These are phyloP conservation scores for Trifolium pratense DNA, from an alignment of 306 rosid genomes.

Conservation along the genomic window DNA sequence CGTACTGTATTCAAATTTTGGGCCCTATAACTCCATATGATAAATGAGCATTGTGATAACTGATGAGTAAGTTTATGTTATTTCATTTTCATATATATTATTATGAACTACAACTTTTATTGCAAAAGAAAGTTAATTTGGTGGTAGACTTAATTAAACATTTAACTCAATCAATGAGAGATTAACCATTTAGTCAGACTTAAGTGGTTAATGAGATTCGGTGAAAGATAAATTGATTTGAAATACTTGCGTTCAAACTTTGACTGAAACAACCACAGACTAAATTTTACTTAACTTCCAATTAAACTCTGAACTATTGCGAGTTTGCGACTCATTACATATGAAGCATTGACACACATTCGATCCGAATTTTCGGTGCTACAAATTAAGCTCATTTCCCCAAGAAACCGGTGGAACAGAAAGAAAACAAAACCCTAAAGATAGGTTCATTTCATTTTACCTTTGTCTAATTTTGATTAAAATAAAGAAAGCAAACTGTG, in stretches of 20 bases:
- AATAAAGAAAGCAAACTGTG: not conserved
- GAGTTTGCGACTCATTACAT: not conserved
- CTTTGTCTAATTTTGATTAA: not conserved
- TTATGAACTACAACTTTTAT: not conserved
- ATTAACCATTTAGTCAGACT: not conserved
- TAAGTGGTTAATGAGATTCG: not conserved
- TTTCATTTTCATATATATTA: slow-evolving; percentile 36
- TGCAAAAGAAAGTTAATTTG: slow-evolving; percentile 16
- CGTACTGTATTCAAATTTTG: slow-evolving; percentile 57
- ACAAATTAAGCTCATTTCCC: too few species aligned
- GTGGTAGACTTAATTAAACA: not conserved
- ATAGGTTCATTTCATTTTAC: not conserved
- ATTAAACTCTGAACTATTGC: not conserved
- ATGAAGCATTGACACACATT: not conserved
- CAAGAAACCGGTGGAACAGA: not conserved
- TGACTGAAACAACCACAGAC: not conserved
- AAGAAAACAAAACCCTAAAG: not conserved
- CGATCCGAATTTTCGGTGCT: too few species aligned
- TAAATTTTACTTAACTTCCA: not conserved
- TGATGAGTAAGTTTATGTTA: slow-evolving; percentile 16
- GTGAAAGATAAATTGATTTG: not conserved
- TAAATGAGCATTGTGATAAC: not conserved
- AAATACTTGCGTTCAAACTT: not conserved
- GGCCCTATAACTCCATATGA: slow-evolving; percentile 42
- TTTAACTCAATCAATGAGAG: not conserved